Base-by-base conservation (phyloP, 129 eudicot genomes). In the Glebionis coronaria region DNA sequence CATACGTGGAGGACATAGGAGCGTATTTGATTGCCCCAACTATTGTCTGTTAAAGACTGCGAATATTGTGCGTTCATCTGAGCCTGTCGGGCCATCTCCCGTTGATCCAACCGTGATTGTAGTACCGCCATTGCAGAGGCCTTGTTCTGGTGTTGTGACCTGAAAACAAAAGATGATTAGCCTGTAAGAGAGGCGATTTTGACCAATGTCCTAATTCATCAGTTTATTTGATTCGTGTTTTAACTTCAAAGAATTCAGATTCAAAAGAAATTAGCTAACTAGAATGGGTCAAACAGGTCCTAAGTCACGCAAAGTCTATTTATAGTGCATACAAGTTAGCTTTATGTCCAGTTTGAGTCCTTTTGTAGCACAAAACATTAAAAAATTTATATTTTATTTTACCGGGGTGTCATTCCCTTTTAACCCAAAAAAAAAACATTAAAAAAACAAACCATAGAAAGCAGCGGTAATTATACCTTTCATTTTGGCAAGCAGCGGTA, bases 91-190 rank as follows among this genome's bases (percentile, higher is more conserved):
- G 80, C 84, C 83, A 88, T 83, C 86, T 92, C 98, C 18, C 85
- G 91, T 67, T 92, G 94, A 76, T 92, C 96, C 79, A 92, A 76
- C 18, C 98, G 96, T 38, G 95, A 88, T 69, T 92, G 95, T 25
- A 92, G 96, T 52, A 92, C 98, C 12, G 95, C 80, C 95, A 88
- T 92, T 10, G 98, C 98, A 56, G 98, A 85, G 45, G 96, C 83
- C 75, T 78, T 92, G 84, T 92, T 92, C 82, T 80, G 87, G 74
- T 88, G 96, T 31, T 92, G 98, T 44, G 96, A 88, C 77, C 98
- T 91, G 76, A 61, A 53, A 49, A 19, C 14, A 42, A 52, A 75
- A 50, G 47, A 56, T 38, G 51, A 42, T 2, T 13, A n/a, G 20
- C 21, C 11, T 15, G 21, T 29, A 14, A 12, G 45, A 42, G 9